A percentile compares a stretch with the other conserved stretches of the same genome.
phyloP scores from a whole-genome alignment of 2,329 filamentous ascomycete species.

The Akanthomyces uredinophilus region DNA sequence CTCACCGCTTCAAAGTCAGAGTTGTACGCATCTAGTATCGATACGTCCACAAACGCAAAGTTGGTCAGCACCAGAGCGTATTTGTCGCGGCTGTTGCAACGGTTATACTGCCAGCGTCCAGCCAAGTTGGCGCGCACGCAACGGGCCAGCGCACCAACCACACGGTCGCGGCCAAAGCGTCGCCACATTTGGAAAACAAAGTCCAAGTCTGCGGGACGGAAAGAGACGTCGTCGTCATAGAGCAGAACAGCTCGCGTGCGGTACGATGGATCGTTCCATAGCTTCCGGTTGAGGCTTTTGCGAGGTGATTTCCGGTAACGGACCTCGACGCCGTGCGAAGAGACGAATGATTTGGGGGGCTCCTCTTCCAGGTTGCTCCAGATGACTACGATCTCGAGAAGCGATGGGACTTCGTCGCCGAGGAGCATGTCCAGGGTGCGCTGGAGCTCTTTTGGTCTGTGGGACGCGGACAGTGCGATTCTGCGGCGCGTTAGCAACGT shows the following conservation, averaged over 20 bases:
- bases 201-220: slow-evolving; percentile 33
- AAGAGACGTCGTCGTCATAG: slow-evolving; percentile 37
- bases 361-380: slow-evolving; percentile 32
- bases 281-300: slow-evolving; percentile 35
- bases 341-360: slow-evolving; percentile 26
- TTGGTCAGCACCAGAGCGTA: slow-evolving; percentile 35
- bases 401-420: slow-evolving; percentile 28
- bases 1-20: slow-evolving; percentile 28
- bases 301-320: slow-evolving; percentile 28
- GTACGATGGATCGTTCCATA: slow-evolving; percentile 32
- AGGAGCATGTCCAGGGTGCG: slow-evolving; percentile 27
- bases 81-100: slow-evolving; percentile 27
- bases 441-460: slow-evolving; percentile 31
- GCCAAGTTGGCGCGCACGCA: slow-evolving; percentile 25
- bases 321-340: slow-evolving; percentile 28
- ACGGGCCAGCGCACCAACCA: slow-evolving; percentile 33
- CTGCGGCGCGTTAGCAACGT: slow-evolving; percentile 19
- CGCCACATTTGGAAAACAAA: slow-evolving; percentile 38
- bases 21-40: slow-evolving; percentile 35
- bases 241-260: slow-evolving; percentile 35
- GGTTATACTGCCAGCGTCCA: slow-evolving; percentile 28
- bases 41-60: slow-evolving; percentile 33
- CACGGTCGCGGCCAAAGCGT: slow-evolving; percentile 30
- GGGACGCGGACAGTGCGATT: slow-evolving; percentile 34
- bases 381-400: slow-evolving; percentile 33